A percentile compares a stretch with the other conserved stretches of the same genome.
These are phyloP conservation scores for Phytophthora pluvialis DNA, from an alignment of 352 stramenopile genomes.

Conservation along the genomic window DNA sequence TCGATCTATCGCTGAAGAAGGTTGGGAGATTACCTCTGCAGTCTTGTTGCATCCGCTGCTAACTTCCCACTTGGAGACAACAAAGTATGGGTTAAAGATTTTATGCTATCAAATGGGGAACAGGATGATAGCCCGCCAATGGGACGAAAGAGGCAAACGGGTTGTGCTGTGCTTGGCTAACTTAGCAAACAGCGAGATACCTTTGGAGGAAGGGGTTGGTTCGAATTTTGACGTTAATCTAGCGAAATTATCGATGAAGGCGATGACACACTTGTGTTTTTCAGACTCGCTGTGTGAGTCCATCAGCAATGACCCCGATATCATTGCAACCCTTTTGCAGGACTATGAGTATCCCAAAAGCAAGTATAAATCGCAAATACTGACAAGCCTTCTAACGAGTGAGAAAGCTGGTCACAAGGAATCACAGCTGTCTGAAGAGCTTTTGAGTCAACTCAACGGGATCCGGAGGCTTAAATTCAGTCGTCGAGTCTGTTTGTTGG, in stretches of 20 bases:
- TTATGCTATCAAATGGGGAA: neutral
- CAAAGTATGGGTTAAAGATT: slow-evolving; percentile 7
- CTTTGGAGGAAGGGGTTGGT: neutral
- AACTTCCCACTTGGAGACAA: neutral
- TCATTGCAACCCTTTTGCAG: slow-evolving; percentile 1
- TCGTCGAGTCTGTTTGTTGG: neutral
- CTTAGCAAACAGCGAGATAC: neutral
- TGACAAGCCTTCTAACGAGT: slow-evolving; percentile 6
- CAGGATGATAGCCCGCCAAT: neutral
- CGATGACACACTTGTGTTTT: neutral
- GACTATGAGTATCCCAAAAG: neutral
- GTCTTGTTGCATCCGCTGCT: slow-evolving; percentile 6
- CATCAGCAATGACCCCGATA: slow-evolving; percentile 8
- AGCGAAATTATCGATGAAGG: slow-evolving; percentile 4
- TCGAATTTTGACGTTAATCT: neutral
- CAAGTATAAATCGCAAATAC: neutral
- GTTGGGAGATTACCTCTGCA: slow-evolving; percentile 11
- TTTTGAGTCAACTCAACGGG: neutral
- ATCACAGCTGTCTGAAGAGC: neutral
- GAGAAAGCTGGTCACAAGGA: neutral
- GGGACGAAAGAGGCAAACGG: slow-evolving; percentile 9
- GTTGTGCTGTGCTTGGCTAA: slow-evolving; percentile 13
- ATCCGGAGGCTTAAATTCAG: neutral
- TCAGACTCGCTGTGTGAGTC: slow-evolving; percentile 8
- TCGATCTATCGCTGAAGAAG: neutral